Evolutionary conservation across 2,329 filamentous ascomycete genomes (phyloP), one percentile per base, ranked within the genome.

Genomic region (Sporothrix variecibatus): DNA sequence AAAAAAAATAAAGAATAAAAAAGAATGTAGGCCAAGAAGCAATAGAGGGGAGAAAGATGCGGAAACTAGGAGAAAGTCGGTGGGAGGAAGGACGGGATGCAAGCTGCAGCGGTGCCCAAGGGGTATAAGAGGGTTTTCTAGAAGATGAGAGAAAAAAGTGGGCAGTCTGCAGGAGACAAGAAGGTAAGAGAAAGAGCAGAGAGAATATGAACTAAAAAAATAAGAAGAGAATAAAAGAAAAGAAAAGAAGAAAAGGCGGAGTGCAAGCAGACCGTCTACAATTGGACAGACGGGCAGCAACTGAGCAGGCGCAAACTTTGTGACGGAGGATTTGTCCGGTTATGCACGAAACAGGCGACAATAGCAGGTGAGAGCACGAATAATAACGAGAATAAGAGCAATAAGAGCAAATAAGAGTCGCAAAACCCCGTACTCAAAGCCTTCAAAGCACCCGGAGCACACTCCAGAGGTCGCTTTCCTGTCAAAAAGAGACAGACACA

Each of bases 41-140:
- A 20, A 15, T 4, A 26, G 38, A 28, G 26, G 28, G 31, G 53
- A 17, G n/a, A n/a, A 43, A 38, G 40, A 65, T 38, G 56, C 49
- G 28, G 28, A 20, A 62, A 40, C 71, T 51, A 53, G 31, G 26
- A 34, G 34, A 46, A 46, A 26, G 60, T 38, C 17, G 58, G 58
- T 51, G 17, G 71, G 58, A 72, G 49, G 31, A 34, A 68, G 2
- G 69, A 40, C 56, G 43, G 40, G 70, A 28, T 31, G 70, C 58
- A 51, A 60, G 53, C 72, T 68, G 72, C 62, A 68, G 38, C 15
- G 72, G 31, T 72, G 71, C 71, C 72, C 72, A 68, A 73, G 17
- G 53, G 71, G 49, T 72, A 46, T 67, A 64, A 65, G 43, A 43
- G 43, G 8, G 31, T 65, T 34, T 64, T 51, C 65, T 51, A 26